Conservation (phyloP, 2,329 filamentous ascomycete species). For the Trichothecium sympodiale region DNA sequence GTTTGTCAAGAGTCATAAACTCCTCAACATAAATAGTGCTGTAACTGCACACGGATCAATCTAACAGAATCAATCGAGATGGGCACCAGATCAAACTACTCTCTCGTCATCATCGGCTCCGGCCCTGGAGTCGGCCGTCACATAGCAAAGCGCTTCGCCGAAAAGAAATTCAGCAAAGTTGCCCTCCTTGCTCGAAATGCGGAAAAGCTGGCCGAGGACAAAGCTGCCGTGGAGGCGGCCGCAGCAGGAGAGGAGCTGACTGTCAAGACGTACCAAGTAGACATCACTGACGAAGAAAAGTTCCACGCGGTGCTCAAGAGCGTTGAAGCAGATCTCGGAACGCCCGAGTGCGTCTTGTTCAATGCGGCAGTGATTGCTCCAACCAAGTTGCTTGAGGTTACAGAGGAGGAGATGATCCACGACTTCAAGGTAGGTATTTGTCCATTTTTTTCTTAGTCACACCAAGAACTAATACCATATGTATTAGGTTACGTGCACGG, state of each 20-base stretch:
- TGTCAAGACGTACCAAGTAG: constrained; percentile 30
- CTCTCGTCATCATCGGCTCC: constrained; percentile 68
- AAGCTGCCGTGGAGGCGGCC: constrained; percentile 19
- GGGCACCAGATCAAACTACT: no score
- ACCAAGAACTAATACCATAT: no score
- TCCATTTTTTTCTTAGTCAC: background rate
- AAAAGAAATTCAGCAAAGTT: constrained; percentile 62
- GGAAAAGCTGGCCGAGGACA: constrained; percentile 25
- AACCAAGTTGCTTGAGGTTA: constrained; percentile 27
- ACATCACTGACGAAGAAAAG: constrained; percentile 27
- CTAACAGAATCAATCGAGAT: no score
- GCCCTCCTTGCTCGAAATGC: constrained; percentile 34
- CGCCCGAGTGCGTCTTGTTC: constrained; percentile 37
- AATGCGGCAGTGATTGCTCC: constrained; percentile 38
- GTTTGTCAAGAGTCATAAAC: no score
- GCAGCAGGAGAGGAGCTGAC: constrained; percentile 12
- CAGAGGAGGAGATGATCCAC: constrained; percentile 31
- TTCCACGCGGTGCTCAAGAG: constrained; percentile 26
- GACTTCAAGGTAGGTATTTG: constrained; percentile 32
- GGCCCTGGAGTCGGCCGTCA: constrained; percentile 91
- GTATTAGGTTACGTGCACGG: constrained; percentile 30
- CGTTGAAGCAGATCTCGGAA: constrained; percentile 26
- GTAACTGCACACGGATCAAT: no score
- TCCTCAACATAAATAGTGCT: no score
- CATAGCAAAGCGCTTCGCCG: constrained; percentile 72